These are phyloP conservation scores for Pleurotus citrinopileatus DNA, from an alignment of 768 basidiomycete species.

Conservation along the genomic window DNA sequence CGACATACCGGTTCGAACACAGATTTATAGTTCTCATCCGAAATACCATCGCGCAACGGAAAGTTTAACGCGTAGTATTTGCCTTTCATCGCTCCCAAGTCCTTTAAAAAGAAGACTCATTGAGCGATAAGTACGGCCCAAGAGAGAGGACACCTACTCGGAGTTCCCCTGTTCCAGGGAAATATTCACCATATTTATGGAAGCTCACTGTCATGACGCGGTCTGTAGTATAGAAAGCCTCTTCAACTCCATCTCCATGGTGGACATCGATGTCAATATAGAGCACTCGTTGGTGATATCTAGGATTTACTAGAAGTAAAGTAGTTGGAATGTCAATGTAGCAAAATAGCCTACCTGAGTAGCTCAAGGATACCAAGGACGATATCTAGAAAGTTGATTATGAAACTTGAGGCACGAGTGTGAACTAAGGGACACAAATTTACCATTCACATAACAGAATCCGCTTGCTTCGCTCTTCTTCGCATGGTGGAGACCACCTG, in stretches of 20 bases:
- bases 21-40: constrained; percentile 80
- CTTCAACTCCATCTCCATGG: constrained; percentile 98
- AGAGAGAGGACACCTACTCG: constrained; percentile 4
- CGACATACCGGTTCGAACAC: constrained; percentile 88
- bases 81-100: constrained; percentile 85
- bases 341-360: constrained; percentile 7
- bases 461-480: constrained; percentile 98
- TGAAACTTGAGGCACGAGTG: not conserved
- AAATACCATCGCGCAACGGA: constrained; percentile 91
- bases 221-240: constrained; percentile 97
- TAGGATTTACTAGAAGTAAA: constrained; percentile 31
- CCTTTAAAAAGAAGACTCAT: constrained; percentile 53
- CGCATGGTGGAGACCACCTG: constrained; percentile 98
- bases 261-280: constrained; percentile 99
- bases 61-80: constrained; percentile 91
- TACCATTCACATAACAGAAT: constrained; percentile 93
- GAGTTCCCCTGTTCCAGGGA: constrained; percentile 70
- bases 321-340: not conserved
- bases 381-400: constrained; percentile 50
- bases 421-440: not conserved
- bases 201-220: constrained; percentile 97
- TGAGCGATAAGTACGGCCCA: constrained; percentile 42
- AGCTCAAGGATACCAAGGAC: constrained; percentile 93
- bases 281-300: constrained; percentile 76
- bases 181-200: constrained; percentile 96